These are phyloP conservation scores for Grosmannia huntii DNA, from an alignment of 2,329 filamentous ascomycete genomes.

Conservation along the genomic window DNA sequence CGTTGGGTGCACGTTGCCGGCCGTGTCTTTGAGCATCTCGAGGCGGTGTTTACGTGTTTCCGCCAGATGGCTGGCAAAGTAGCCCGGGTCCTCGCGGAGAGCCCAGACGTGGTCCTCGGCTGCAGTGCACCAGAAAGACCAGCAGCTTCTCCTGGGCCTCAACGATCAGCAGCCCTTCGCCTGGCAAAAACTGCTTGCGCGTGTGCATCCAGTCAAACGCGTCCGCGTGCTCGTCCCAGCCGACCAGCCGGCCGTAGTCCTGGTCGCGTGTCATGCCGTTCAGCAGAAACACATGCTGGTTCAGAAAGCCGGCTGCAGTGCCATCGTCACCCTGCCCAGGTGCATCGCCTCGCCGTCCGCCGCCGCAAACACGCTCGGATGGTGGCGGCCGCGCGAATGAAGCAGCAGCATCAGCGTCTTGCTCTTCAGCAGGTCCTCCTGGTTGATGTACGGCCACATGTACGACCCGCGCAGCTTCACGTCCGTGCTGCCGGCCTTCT, in stretches of 20 bases:
- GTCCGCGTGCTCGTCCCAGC: constrained; percentile 21
- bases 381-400: constrained; percentile 34
- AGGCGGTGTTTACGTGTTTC: constrained; percentile 33
- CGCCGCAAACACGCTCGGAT: constrained; percentile 32
- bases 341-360: constrained; percentile 26
- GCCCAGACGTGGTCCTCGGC: constrained; percentile 41
- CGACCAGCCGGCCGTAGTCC: constrained; percentile 24
- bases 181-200: constrained; percentile 25
- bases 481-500: neutral
- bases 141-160: constrained; percentile 36
- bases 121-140: constrained; percentile 34
- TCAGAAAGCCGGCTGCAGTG: constrained; percentile 17
- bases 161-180: constrained; percentile 35
- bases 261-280: constrained; percentile 15
- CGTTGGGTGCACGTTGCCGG: constrained; percentile 19
- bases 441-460: constrained; percentile 42
- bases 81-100: constrained; percentile 45
- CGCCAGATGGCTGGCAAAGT: constrained; percentile 33
- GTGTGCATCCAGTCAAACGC: constrained; percentile 23
- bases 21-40: constrained; percentile 28
- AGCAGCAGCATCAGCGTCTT: constrained; percentile 36
- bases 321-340: constrained; percentile 16
- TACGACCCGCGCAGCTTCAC: constrained; percentile 15
- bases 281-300: constrained; percentile 21
- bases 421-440: constrained; percentile 36